Percentiles rank a stretch among this genome's conserved stretches.
Conservation (phyloP, 139 green algal species). For the Closterium sp. region DNA sequence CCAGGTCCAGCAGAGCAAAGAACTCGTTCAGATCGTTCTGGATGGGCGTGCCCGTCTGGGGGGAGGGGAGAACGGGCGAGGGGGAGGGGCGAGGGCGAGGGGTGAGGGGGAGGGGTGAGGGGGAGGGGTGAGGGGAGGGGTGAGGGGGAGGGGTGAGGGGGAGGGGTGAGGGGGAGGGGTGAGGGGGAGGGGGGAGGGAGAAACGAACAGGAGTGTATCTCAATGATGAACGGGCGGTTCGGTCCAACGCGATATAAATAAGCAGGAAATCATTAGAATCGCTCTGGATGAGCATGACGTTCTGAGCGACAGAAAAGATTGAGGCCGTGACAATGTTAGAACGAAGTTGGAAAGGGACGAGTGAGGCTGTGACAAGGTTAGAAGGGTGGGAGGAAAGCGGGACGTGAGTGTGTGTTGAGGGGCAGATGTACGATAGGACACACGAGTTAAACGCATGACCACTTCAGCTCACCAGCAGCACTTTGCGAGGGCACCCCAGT, state of each 20-base stretch:
- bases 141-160: slow-evolving; percentile 71
- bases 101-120: background rate
- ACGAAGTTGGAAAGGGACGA: background rate
- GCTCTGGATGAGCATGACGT: too few relatives aligned
- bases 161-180: background rate
- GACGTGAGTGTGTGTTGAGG: background rate
- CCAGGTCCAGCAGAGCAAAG: slow-evolving; percentile 90
- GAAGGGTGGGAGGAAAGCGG: background rate
- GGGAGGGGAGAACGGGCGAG: too few relatives aligned
- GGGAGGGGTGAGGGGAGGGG: background rate
- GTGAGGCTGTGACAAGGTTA: background rate
- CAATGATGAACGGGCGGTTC: too few relatives aligned
- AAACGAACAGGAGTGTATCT: background rate
- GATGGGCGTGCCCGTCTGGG: slow-evolving; percentile 84
- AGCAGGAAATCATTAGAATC: too few relatives aligned
- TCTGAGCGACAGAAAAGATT: too few relatives aligned
- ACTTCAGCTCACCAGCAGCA: slow-evolving; percentile 48
- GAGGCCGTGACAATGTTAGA: too few relatives aligned
- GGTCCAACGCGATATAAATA: too few relatives aligned
- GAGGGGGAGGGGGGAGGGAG: background rate
- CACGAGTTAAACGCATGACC: too few relatives aligned
- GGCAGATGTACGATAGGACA: background rate
- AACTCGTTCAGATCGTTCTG: slow-evolving; percentile 95
- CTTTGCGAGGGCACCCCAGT: slow-evolving; percentile 26
- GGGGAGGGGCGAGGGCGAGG: slow-evolving; percentile 10